Conservation (phyloP, 208 protist species). For the Trypanosoma cruzi region DNA sequence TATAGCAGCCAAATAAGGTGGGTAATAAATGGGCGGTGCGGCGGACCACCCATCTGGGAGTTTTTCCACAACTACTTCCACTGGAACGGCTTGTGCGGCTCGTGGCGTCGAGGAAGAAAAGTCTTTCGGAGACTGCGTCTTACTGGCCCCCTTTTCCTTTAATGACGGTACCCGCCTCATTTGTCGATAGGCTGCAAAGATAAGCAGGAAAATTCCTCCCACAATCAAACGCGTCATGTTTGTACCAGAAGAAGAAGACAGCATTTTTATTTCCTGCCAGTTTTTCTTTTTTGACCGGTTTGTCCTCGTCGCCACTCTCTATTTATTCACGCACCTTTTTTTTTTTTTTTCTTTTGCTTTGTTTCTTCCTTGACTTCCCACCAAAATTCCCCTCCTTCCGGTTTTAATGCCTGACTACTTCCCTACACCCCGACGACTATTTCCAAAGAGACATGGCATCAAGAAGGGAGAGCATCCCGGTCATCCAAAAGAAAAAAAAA, state of each 20-base stretch:
- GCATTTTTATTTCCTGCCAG: background rate
- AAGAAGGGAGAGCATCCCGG: background rate
- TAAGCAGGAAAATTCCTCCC: constrained; percentile 6
- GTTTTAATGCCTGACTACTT: background rate
- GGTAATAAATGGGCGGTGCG: constrained; percentile 49
- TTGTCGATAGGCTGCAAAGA: constrained; percentile 4
- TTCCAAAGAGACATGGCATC: background rate
- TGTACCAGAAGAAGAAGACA: background rate
- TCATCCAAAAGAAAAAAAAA: background rate
- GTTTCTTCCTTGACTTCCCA: background rate
- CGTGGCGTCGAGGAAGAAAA: background rate
- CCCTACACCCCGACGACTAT: background rate
- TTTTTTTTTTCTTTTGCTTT: background rate
- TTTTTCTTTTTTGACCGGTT: constrained; percentile 14
- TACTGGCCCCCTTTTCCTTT: background rate
- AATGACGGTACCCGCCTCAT: background rate
- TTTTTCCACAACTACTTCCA: constrained; percentile 24
- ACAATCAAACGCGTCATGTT: background rate
- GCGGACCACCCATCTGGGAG: constrained; percentile 42
- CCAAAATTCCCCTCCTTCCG: background rate
- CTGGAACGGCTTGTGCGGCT: constrained; percentile 25
- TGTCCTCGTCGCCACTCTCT: too few species aligned
- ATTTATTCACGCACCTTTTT: background rate
- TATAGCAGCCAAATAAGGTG: constrained; percentile 41
- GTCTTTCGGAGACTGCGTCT: background rate